Conservation (phyloP, 169 alveolate species). For the Cryptosporidium andersoni region DNA sequence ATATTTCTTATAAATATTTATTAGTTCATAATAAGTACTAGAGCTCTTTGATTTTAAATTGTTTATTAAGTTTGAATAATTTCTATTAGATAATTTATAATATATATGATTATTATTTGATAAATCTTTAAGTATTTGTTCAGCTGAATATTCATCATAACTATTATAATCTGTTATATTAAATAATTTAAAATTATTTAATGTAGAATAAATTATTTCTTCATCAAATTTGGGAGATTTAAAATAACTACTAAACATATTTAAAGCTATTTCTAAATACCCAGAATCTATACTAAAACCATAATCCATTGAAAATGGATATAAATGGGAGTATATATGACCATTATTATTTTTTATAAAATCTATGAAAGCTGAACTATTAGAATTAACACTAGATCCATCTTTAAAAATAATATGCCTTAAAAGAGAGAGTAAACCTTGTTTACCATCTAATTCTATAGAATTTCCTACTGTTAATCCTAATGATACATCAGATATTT, state of each 20-base stretch:
- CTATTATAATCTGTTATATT: too few relatives aligned
- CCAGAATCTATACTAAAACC: slow-evolving; percentile 42
- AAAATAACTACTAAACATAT: slow-evolving; percentile 52
- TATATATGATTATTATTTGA: neutral
- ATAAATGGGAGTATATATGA: slow-evolving; percentile 27
- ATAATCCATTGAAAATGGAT: slow-evolving; percentile 13
- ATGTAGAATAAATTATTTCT: slow-evolving; percentile 24
- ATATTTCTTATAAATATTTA: slow-evolving; percentile 12
- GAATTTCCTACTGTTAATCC: too few relatives aligned
- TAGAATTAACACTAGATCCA: too few relatives aligned
- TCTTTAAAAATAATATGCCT: too few relatives aligned
- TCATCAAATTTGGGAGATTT: slow-evolving; percentile 16
- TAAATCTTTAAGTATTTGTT: neutral
- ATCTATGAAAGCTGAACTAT: neutral
- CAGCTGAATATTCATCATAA: too few relatives aligned
- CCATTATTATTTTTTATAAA: slow-evolving; percentile 38
- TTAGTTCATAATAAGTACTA: neutral
- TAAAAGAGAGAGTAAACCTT: too few relatives aligned
- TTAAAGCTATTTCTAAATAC: slow-evolving; percentile 35
- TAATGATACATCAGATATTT: too few relatives aligned
- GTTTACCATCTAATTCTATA: too few relatives aligned
- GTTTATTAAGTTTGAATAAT: neutral
- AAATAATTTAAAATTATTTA: neutral
- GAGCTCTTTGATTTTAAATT: neutral
- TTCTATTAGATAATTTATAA: slow-evolving; percentile 8